Conservation (phyloP, 768 basidiomycete genomes). For the Pulveroboletus sp. region DNA sequence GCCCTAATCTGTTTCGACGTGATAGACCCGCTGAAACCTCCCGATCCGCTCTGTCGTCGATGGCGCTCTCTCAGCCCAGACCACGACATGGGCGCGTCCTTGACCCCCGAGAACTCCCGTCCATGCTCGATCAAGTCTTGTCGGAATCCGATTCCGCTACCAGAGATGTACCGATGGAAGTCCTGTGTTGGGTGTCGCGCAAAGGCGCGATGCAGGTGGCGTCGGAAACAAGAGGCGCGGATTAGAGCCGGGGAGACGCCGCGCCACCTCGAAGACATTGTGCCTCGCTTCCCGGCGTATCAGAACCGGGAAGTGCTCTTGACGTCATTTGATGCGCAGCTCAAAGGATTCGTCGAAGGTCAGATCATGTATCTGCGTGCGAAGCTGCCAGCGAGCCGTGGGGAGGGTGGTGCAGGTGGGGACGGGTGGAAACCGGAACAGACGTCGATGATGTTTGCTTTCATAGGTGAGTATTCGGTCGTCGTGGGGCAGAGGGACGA, state of each 20-base stretch:
- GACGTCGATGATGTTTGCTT: conserved; percentile 15
- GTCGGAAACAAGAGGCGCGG: background rate
- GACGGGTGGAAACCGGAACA: background rate
- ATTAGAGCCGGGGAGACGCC: background rate
- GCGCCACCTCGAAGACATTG: background rate
- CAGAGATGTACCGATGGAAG: conserved; percentile 38
- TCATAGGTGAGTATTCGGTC: conserved; percentile 27
- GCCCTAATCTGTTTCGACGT: background rate
- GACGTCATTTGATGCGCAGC: conserved; percentile 12
- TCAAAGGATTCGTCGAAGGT: conserved; percentile 24
- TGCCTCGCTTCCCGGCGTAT: conserved; percentile 15
- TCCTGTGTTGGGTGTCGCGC: conserved; percentile 39
- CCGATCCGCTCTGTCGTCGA: background rate
- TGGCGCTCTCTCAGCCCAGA: conserved; percentile 11
- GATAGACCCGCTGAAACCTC: background rate
- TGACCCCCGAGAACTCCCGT: conserved; percentile 30
- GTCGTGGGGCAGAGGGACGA: conserved; percentile 11
- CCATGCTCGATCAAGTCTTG: conserved; percentile 37
- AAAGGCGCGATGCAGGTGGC: conserved; percentile 10
- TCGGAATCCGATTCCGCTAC: conserved; percentile 34
- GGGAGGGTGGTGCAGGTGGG: background rate
- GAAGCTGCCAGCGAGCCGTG: conserved; percentile 5
- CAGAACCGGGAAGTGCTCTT: conserved; percentile 19
- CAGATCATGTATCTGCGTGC: conserved; percentile 20
- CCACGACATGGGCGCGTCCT: background rate